Evolutionary conservation across 345 rosid species (phyloP).

Genomic region (Syzygium oleosum): DNA sequence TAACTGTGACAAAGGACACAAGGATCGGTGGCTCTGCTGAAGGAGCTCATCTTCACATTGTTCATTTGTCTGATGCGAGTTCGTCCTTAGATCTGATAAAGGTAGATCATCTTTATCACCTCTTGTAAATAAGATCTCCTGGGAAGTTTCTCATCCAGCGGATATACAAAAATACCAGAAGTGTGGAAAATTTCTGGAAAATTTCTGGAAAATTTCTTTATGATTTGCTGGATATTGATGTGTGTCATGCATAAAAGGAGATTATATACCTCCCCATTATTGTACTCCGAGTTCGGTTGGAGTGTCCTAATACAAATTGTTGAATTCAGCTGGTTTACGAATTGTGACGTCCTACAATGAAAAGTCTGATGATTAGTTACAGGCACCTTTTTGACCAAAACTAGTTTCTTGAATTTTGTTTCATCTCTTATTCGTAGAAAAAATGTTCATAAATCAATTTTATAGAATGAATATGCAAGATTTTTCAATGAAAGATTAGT

Average conservation of each 20-base stretch:
- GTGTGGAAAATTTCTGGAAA: background rate
- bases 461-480: background rate
- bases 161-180: background rate
- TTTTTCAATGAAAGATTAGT: background rate
- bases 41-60: slow-evolving; percentile 96
- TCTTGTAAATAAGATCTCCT: background rate
- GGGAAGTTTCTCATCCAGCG: background rate
- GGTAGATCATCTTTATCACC: slow-evolving; percentile 27
- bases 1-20: slow-evolving; percentile 61
- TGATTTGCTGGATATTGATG: background rate
- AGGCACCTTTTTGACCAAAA: background rate
- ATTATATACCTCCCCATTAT: background rate
- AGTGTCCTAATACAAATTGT: background rate
- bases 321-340: background rate
- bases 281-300: background rate
- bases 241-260: background rate
- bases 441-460: background rate
- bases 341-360: background rate
- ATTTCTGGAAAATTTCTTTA: background rate
- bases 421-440: background rate
- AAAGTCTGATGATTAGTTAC: background rate
- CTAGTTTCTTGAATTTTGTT: background rate
- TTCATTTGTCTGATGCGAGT: slow-evolving; percentile 81
- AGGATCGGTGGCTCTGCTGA: slow-evolving; percentile 64
- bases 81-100: slow-evolving; percentile 70